Conservation (phyloP, 2,329 filamentous ascomycete genomes). For the Blastomyces gilchristii region DNA sequence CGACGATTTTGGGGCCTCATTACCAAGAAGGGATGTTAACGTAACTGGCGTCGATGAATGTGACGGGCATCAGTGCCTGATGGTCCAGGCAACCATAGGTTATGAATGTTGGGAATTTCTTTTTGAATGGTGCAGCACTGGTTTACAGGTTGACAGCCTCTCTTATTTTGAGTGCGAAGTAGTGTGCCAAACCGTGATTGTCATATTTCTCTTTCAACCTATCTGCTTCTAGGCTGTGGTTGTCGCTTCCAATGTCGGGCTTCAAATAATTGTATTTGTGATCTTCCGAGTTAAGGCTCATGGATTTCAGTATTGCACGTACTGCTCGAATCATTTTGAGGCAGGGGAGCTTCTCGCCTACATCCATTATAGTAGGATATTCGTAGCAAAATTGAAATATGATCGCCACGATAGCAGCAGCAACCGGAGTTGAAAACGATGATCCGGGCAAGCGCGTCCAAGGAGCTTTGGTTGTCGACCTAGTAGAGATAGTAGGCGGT, state of each 20-base stretch:
- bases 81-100: not conserved
- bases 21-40: not conserved
- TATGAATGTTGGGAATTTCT: not conserved
- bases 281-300: not conserved
- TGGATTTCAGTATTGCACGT: not conserved
- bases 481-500: not conserved
- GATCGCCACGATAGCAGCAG: not conserved
- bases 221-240: not conserved
- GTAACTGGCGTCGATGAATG: not conserved
- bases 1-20: not conserved
- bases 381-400: not conserved
- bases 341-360: not conserved
- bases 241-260: not conserved
- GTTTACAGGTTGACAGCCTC: not conserved
- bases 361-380: not conserved
- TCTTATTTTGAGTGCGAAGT: not conserved
- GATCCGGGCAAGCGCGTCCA: not conserved
- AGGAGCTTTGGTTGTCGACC: not conserved
- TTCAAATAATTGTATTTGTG: not conserved
- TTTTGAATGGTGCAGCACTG: not conserved
- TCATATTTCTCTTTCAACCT: not conserved
- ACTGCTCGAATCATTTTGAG: not conserved
- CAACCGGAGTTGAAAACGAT: not conserved
- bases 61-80: not conserved
- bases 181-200: too few species aligned